Conservation (phyloP, 495 filamentous ascomycete species). For the Monascus purpureus region DNA sequence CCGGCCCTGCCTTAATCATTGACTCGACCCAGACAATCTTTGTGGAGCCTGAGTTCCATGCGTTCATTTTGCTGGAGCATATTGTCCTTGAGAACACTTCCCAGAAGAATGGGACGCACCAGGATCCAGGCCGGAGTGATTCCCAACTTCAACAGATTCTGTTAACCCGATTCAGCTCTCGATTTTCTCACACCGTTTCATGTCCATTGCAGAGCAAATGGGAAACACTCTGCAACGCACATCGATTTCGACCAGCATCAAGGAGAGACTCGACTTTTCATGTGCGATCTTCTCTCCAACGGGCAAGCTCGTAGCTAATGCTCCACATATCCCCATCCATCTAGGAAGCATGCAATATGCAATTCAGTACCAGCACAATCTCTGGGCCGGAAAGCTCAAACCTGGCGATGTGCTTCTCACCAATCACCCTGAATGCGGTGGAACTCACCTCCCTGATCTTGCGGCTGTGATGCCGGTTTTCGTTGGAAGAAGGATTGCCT, state of each 20-base stretch:
- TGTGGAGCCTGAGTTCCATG: constrained; percentile 61
- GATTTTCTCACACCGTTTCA: constrained; percentile 17
- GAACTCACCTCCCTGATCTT: constrained; percentile 79
- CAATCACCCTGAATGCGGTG: constrained; percentile 88
- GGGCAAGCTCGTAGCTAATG: constrained; percentile 39
- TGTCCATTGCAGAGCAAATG: constrained; percentile 34
- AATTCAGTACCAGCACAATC: constrained; percentile 62
- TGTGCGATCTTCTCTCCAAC: constrained; percentile 28
- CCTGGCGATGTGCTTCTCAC: constrained; percentile 87
- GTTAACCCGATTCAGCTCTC: constrained; percentile 14
- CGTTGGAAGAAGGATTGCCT: constrained; percentile 53
- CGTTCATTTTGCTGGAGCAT: constrained; percentile 25
- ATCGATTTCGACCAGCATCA: constrained; percentile 26
- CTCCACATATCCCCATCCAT: constrained; percentile 88
- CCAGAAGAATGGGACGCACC: constrained; percentile 43
- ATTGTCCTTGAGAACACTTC: constrained; percentile 41
- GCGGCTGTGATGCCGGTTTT: constrained; percentile 83
- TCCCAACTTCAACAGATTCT: no score
- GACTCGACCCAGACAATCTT: constrained; percentile 96
- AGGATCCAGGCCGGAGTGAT: no score
- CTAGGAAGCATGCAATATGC: constrained; percentile 85
- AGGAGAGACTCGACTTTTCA: constrained; percentile 29
- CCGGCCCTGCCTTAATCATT: constrained; percentile 81
- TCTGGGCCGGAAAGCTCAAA: constrained; percentile 70
- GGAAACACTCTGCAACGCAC: constrained; percentile 28